Conservation (phyloP, 768 basidiomycete genomes). For the Mycena latifolia region DNA sequence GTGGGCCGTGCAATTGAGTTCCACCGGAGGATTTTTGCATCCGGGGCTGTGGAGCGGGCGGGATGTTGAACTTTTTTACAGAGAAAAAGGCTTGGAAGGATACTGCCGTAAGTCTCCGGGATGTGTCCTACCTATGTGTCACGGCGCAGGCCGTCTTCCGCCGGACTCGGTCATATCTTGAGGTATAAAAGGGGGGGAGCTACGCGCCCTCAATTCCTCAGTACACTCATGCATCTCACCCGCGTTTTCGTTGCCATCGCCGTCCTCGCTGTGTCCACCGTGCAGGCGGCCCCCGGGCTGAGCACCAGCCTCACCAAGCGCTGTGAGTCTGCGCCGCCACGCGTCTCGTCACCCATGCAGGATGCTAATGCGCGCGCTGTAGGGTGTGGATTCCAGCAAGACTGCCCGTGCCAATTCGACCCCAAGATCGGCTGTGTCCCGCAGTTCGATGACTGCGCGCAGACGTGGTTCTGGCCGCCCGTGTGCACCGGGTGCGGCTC, state of each 20-base stretch:
- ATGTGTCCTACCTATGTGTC: too few species aligned
- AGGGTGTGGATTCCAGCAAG: not conserved
- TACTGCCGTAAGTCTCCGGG: too few species aligned
- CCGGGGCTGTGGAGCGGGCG: too few species aligned
- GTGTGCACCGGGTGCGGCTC: conserved; percentile 8
- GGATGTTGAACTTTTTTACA: too few species aligned
- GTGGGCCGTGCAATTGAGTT: too few species aligned
- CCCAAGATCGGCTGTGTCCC: not conserved
- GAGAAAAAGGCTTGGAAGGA: too few species aligned
- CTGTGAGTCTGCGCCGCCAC: not conserved
- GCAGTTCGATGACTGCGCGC: conserved; percentile 1
- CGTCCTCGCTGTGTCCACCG: not conserved
- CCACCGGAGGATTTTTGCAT: too few species aligned
- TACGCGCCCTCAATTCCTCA: too few species aligned
- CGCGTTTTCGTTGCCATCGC: not conserved
- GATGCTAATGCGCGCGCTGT: not conserved
- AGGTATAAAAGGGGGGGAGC: too few species aligned
- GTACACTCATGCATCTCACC: not conserved
- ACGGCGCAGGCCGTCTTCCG: too few species aligned
- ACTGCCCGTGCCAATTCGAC: not conserved
- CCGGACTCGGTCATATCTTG: too few species aligned
- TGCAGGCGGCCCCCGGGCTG: not conserved
- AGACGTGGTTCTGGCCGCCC: conserved; percentile 8
- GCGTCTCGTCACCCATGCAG: not conserved
- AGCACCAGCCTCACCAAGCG: not conserved